Conservation (phyloP, 306 rosid species). For the Citrullus colocynthis region DNA sequence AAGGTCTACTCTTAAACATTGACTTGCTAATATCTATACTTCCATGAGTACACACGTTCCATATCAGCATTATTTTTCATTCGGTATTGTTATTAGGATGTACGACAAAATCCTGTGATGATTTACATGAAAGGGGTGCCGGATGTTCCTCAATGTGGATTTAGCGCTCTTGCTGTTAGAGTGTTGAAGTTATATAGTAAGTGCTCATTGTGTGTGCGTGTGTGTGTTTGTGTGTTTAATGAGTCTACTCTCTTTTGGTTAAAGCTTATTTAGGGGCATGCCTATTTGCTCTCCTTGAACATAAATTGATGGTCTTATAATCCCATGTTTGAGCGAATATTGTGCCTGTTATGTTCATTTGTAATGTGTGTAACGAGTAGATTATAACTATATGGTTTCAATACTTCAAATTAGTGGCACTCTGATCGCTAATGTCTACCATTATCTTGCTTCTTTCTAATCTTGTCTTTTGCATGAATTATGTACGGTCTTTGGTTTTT, state of each 20-base stretch:
- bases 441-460: background rate
- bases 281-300: background rate
- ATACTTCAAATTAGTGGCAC: background rate
- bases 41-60: background rate
- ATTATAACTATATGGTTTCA: background rate
- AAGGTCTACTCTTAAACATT: background rate
- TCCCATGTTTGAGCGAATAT: background rate
- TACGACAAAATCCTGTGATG: slow-evolving; percentile 68
- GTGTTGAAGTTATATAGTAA: slow-evolving; percentile 49
- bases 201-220: slow-evolving; percentile 3
- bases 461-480: background rate
- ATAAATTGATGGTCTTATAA: background rate
- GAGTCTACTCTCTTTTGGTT: background rate
- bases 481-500: background rate
- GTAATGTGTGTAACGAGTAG: background rate
- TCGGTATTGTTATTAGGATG: slow-evolving; percentile 39
- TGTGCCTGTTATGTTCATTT: background rate
- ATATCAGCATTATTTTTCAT: background rate
- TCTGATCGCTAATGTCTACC: background rate
- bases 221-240: background rate
- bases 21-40: background rate
- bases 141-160: slow-evolving; percentile 68
- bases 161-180: slow-evolving; percentile 71
- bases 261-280: background rate
- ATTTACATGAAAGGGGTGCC: slow-evolving; percentile 82